Base-by-base conservation (phyloP, 768 basidiomycete genomes). In the Galerina sulciceps region DNA sequence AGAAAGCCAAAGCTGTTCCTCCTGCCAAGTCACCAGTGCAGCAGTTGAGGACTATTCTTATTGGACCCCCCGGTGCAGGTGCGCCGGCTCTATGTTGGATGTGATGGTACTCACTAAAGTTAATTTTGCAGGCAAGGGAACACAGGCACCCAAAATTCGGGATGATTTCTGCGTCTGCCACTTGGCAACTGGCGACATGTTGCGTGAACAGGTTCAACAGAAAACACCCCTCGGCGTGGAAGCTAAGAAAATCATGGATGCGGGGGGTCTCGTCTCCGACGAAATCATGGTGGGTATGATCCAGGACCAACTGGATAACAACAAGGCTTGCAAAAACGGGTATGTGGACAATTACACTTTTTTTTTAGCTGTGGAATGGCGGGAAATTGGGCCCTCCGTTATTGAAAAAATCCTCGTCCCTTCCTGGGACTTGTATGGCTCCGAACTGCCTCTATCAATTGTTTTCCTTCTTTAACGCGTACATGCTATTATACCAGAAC, bases 241-340 rank as follows among this genome's bases (percentile, higher is more conserved):
- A 67, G 97, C 97, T 17, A 99, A 99, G 84, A 95, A 94, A 75
- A 88, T 99, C 72, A 97, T 99, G 91, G 96, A 99, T 72, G 83
- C 86, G 20, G 97, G 97, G 38, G 93, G 90, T n/a, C 86, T 99
- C 56, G 95, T 99, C 54, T 82, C 87, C 43, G 97, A 99, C 71
- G 95, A 99, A 57, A 96, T 99, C 69, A 90, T 99, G 87, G 94
- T 99, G 36, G 88, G 88, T 53, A 99, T 99, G 88, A 99, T 99
- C 78, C 91, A 91, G 78, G 85, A 93, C 71, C 94, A 99, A 80
- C 80, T 99, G 52, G 90, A 94, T 73, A 91, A 87, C 74, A 99
- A 99, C 84, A 83, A 86, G 75, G 81, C 79, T 14, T 99, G 97
- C 82, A 90, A 92, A 81, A 93, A 96, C 64, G 97, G 97, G 96